These are phyloP conservation scores for Trichosanthes truncata DNA, from an alignment of 306 rosid species.

Conservation along the genomic window DNA sequence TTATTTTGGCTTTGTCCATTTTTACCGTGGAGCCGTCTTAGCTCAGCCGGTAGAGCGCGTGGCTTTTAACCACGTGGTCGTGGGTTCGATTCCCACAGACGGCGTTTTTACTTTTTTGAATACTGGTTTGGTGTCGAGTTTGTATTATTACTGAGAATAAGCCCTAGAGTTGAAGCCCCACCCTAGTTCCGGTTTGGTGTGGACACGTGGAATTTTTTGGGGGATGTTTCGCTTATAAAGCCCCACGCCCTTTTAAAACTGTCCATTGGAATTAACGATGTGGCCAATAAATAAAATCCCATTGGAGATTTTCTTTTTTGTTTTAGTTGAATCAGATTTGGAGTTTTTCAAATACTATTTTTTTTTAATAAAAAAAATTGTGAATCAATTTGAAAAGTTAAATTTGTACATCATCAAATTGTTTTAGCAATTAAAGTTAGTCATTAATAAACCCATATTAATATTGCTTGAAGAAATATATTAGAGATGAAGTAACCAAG, in stretches of 20 bases:
- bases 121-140: neutral
- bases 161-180: neutral
- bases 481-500: no score
- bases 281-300: neutral
- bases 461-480: no score
- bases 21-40: neutral
- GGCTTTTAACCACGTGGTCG: conserved; percentile 12
- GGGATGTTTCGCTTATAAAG: neutral
- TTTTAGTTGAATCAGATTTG: neutral
- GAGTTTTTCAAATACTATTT: neutral
- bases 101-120: neutral
- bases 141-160: neutral
- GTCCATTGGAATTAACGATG: neutral
- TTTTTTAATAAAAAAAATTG: no score
- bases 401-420: no score
- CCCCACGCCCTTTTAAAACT: neutral
- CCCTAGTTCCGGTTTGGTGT: neutral
- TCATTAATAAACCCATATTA: no score
- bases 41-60: conserved; percentile 10
- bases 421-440: no score
- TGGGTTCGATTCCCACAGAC: conserved; percentile 8
- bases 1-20: no score
- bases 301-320: neutral
- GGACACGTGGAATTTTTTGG: neutral
- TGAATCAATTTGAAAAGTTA: no score